A percentile compares a stretch with the other conserved stretches of the same genome.
These are phyloP conservation scores for Fusarium sororula DNA, from an alignment of 2,329 filamentous ascomycete species.

Conservation along the genomic window DNA sequence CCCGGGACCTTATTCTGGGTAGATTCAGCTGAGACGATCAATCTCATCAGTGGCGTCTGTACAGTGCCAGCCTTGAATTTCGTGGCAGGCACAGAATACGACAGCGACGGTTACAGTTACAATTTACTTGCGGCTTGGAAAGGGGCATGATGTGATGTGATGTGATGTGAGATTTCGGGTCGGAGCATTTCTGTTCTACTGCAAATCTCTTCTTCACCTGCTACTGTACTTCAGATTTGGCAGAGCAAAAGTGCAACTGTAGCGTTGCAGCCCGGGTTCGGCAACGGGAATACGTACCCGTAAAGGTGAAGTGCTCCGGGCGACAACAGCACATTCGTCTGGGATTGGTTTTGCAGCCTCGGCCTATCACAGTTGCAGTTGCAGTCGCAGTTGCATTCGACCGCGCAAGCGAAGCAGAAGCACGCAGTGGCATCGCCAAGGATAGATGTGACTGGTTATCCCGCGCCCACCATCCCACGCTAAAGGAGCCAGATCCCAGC, in stretches of 20 bases:
- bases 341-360: conserved; percentile 12
- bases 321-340: conserved; percentile 14
- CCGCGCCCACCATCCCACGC: conserved; percentile 14
- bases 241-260: conserved; percentile 15
- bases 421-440: conserved; percentile 30
- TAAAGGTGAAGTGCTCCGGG: conserved; percentile 31
- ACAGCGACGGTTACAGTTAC: background rate
- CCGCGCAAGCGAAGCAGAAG: conserved; percentile 9
- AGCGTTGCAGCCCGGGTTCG: conserved; percentile 27
- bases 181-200: background rate
- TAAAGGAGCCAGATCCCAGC: conserved; percentile 10
- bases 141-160: conserved; percentile 9
- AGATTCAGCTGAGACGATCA: conserved; percentile 1
- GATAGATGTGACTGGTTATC: conserved; percentile 19
- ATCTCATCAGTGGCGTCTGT: background rate
- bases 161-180: conserved; percentile 7
- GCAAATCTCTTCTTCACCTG: background rate
- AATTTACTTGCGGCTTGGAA: background rate
- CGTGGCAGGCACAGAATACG: background rate
- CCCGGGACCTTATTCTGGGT: background rate
- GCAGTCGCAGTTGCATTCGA: conserved; percentile 5
- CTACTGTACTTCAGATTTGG: background rate
- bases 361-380: conserved; percentile 20
- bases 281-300: conserved; percentile 27
- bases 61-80: conserved; percentile 5